These are phyloP conservation scores for Spathaspora gorwiae DNA, from an alignment of 805 yeast species.

Conservation along the genomic window DNA sequence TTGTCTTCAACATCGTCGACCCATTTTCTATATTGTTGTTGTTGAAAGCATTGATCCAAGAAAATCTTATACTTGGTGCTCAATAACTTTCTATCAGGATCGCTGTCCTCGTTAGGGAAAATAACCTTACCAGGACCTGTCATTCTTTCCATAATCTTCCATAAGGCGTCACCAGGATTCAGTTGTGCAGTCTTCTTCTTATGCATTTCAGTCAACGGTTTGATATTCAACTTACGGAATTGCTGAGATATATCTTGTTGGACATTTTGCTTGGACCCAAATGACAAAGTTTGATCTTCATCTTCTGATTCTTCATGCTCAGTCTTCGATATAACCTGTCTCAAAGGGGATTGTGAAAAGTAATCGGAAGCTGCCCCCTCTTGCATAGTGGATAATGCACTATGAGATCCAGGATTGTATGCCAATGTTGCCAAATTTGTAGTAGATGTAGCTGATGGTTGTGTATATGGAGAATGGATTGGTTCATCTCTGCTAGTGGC, in stretches of 20 bases:
- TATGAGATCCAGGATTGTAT: slow-evolving; percentile 31
- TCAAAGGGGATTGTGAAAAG: slow-evolving; percentile 26
- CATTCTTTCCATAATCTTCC: slow-evolving; percentile 83
- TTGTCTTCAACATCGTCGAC: slow-evolving; percentile 49
- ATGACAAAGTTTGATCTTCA: slow-evolving; percentile 50
- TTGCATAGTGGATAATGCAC: slow-evolving; percentile 30
- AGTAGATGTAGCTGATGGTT: slow-evolving; percentile 71
- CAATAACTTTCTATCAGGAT: slow-evolving; percentile 68
- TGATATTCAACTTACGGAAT: slow-evolving; percentile 31
- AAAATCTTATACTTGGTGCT: slow-evolving; percentile 79
- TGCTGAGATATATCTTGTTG: slow-evolving; percentile 51
- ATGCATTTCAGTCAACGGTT: slow-evolving; percentile 34
- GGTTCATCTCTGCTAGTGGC: slow-evolving; percentile 14
- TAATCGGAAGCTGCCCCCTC: slow-evolving; percentile 28
- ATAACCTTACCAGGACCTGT: slow-evolving; percentile 83
- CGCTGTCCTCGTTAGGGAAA: slow-evolving; percentile 52
- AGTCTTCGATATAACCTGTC: neutral
- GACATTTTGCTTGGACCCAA: slow-evolving; percentile 53
- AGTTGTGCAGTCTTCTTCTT: slow-evolving; percentile 13
- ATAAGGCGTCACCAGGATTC: slow-evolving; percentile 47
- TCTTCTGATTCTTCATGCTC: slow-evolving; percentile 21
- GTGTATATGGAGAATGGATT: slow-evolving; percentile 68
- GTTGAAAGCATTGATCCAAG: slow-evolving; percentile 81
- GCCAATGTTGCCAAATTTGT: slow-evolving; percentile 53
- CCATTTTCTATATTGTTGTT: slow-evolving; percentile 66